Percentiles rank a stretch among this genome's conserved stretches.
Evolutionary conservation across 192 early-diverging fungal species (phyloP).

Genomic region (Coemansia furcata): DNA sequence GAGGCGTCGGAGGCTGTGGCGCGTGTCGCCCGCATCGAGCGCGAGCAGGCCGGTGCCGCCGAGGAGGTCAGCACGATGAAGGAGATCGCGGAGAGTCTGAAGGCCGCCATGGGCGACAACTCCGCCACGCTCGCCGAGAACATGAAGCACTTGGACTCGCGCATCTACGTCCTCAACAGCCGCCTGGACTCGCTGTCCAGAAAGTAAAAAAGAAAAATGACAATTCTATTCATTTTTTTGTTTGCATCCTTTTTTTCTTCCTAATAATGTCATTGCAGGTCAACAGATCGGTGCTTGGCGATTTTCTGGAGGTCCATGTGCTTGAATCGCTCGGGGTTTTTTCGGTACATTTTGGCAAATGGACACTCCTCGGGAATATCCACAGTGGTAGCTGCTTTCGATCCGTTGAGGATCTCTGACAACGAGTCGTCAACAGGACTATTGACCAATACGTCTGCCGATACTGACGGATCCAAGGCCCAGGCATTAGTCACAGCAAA

Average conservation of each 20-base stretch:
- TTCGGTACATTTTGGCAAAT: conserved; percentile 51
- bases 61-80: conserved; percentile 66
- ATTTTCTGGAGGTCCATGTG: conserved; percentile 33
- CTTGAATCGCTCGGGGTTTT: conserved; percentile 38
- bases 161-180: conserved; percentile 63
- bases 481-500: conserved; percentile 17
- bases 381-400: neutral
- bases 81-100: conserved; percentile 58
- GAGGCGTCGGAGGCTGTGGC: conserved; percentile 80
- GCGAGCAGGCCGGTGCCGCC: conserved; percentile 65
- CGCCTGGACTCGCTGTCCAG: conserved; percentile 44
- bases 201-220: neutral
- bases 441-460: neutral
- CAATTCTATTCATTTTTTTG: neutral
- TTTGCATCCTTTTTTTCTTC: conserved; percentile 4
- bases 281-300: conserved; percentile 20
- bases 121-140: conserved; percentile 61
- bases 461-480: neutral
- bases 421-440: neutral
- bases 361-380: conserved; percentile 39
- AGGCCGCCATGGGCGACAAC: conserved; percentile 59
- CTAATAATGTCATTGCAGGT: conserved; percentile 9
- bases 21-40: conserved; percentile 66
- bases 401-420: neutral
- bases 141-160: conserved; percentile 61